Conservation (phyloP, 2,329 filamentous ascomycete species). For the Alternaria brassicicola region DNA sequence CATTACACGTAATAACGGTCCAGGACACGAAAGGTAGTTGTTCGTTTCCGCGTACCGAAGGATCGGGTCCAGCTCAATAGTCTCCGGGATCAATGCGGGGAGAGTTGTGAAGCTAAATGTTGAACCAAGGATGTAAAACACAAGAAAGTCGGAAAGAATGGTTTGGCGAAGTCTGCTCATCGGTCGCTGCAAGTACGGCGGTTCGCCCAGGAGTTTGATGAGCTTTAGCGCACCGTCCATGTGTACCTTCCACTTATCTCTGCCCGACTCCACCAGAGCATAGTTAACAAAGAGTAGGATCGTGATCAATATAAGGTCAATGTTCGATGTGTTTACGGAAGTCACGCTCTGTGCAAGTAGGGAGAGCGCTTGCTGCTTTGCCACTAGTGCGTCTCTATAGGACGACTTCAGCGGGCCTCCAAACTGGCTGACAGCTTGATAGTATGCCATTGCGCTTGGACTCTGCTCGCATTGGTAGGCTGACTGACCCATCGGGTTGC, state of each 20-base stretch:
- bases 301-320: conserved; percentile 54
- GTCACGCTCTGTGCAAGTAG: conserved; percentile 48
- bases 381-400: conserved; percentile 49
- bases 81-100: conserved; percentile 38
- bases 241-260: conserved; percentile 59
- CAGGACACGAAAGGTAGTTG: conserved; percentile 49
- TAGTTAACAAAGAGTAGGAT: conserved; percentile 59
- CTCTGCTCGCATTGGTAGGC: conserved; percentile 40
- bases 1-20: conserved; percentile 46
- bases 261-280: conserved; percentile 58
- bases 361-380: conserved; percentile 56
- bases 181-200: conserved; percentile 32
- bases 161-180: conserved; percentile 44
- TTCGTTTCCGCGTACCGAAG: conserved; percentile 50
- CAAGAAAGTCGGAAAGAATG: conserved; percentile 45
- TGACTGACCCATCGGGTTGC: conserved; percentile 44
- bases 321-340: conserved; percentile 37
- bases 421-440: conserved; percentile 50
- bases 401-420: conserved; percentile 40
- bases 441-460: conserved; percentile 41
- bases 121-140: conserved; percentile 46
- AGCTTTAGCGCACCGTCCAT: conserved; percentile 58
- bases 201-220: conserved; percentile 48
- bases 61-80: conserved; percentile 42
- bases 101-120: conserved; percentile 40